Evolutionary conservation across 192 early-diverging fungal species (phyloP), one percentile per base, ranked within the genome.

Genomic region (Backusella westeae): DNA sequence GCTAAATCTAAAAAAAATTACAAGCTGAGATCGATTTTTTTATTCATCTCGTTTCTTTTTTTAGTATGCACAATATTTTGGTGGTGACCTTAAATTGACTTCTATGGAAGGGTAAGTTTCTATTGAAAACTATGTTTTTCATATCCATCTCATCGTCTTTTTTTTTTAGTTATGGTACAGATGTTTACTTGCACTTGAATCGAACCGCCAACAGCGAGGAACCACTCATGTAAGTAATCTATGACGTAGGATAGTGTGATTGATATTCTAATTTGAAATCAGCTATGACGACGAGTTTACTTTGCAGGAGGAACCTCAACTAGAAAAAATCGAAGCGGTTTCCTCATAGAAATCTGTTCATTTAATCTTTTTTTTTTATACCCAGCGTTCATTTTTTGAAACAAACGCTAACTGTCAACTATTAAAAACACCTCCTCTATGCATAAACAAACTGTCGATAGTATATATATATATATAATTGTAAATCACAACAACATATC

Each of bases 31-130:
- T 34, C 14, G 29, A 38, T n/a, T 59, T 15, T 10, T 12, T 56
- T 6, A 59, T 15, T 29, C 3, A 49, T 49, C 2, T 7, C 41
- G 38, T 36, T 39, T 39, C 12, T 38, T 49, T 39, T 9, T 36
- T 66, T 83, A 89, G 70, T 99, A 99, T 85, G 94, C 97, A 6
- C 92, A 95, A 35, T 99, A 99, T 81, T 97, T 97, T 89, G 97
- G 97, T 73, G 97, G 97, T 67, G 95, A 98, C 80, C 85, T 98
- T 76, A 91, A 93, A 80, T 85, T 97, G 65, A 96, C 96, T 67
- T 94, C 93, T 66, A 97, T 97, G 96, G 97, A 97, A 84, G 96
- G 96, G 78, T 94, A 85, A 79, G 36, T 42, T 44, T 66, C n/a
- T 67, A 26, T 75, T 35, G 38, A 68, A 68, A 68, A 68, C 12